These are phyloP conservation scores for Pyrrhoderma noxium DNA, from an alignment of 1,284 basidiomycete genomes.

Conservation along the genomic window DNA sequence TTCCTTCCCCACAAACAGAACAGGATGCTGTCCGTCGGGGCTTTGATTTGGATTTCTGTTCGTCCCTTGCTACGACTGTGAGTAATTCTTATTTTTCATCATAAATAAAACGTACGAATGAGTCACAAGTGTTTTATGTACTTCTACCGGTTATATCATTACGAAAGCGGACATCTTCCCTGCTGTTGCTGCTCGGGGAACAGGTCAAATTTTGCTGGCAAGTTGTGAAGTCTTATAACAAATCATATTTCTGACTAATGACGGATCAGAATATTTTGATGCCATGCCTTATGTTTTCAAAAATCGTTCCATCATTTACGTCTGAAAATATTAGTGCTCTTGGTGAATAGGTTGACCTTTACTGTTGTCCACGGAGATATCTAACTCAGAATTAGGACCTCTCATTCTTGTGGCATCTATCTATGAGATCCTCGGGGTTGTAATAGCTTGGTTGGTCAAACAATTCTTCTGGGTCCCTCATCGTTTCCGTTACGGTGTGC, in stretches of 20 bases:
- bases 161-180: slow-evolving; percentile 59
- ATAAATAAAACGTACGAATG: neutral
- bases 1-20: neutral
- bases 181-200: slow-evolving; percentile 46
- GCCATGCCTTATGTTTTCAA: slow-evolving; percentile 70
- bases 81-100: slow-evolving; percentile 21
- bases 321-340: slow-evolving; percentile 55
- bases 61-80: slow-evolving; percentile 55
- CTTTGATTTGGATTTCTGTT: slow-evolving; percentile 50
- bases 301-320: slow-evolving; percentile 69
- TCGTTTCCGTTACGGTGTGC: slow-evolving; percentile 62
- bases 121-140: slow-evolving; percentile 42
- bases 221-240: slow-evolving; percentile 15
- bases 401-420: slow-evolving; percentile 45
- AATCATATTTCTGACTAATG: neutral
- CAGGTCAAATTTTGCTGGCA: slow-evolving; percentile 53
- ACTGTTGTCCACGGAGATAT: slow-evolving; percentile 16
- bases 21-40: slow-evolving; percentile 30
- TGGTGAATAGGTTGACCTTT: slow-evolving; percentile 33
- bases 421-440: slow-evolving; percentile 47
- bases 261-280: slow-evolving; percentile 56
- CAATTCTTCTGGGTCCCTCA: slow-evolving; percentile 74
- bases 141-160: slow-evolving; percentile 46
- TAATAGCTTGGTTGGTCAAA: slow-evolving; percentile 49
- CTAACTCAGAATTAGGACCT: slow-evolving; percentile 36